Base-by-base conservation (phyloP, 331 rosid genomes). In the Prunus yedoensis region DNA sequence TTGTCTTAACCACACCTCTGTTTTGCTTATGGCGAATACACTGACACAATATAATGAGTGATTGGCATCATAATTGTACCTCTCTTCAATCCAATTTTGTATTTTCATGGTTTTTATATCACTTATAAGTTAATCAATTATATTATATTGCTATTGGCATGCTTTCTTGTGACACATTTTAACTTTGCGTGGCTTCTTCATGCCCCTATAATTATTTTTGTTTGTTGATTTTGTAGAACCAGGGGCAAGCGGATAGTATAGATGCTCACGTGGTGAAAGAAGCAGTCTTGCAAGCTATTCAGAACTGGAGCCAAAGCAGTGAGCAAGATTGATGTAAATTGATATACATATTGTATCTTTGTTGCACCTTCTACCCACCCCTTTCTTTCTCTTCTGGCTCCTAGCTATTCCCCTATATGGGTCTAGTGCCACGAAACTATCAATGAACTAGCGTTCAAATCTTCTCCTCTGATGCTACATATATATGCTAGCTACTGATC, bases 211-310 rank as follows among this genome's bases (percentile, higher is more conserved):
- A 6, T 38, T 38, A 38, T 38, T 38, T 60, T 6, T 56, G 17
- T 12, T 59, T 66, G 9, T 61, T 77, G 58, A 49, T 71, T 82
- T 80, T 85, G 88, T 80, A 89, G 93, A 82, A 83, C 82, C 77
- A 85, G 74, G 82, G 85, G 78, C 76, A 79, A 4, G 54, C 30
- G 4, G 87, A 89, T 51, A 85, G 80, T 78, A 71, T 91, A 25
- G 91, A 94, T 66, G 89, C 90, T 56, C 93, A 87, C 79, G 83
- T 89, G 91, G 98, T 94, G 88, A 87, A 90, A 83, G 88, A 85
- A 71, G 91, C 94, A 41, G 97, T 94, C 74, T 53, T 86, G 75
- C 84, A 79, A 83, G 97, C 98, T 62, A 84, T 94, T 81, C 81
- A 74, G 82, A 88, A 77, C 68, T 79, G 83, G 87, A 86, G 83